Conservation (phyloP, 805 yeast genomes). For the Soucietia sequanensis region DNA sequence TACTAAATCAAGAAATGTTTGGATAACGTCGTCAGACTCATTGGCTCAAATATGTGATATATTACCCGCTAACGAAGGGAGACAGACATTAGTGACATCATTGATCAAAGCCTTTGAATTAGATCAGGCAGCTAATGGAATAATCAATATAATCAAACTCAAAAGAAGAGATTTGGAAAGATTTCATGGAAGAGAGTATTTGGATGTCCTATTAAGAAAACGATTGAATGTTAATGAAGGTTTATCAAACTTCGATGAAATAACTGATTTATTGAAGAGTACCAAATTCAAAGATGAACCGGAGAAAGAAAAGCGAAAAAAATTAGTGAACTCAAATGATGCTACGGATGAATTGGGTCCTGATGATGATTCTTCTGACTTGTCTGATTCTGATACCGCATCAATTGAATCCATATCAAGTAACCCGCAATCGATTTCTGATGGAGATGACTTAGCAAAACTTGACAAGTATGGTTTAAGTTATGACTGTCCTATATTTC, state of each 20-base stretch:
- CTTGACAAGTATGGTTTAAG: constrained; percentile 45
- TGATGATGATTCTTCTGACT: constrained; percentile 1
- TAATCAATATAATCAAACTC: constrained; percentile 24
- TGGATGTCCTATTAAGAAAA: constrained; percentile 36
- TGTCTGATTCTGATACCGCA: not conserved
- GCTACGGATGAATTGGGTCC: not conserved
- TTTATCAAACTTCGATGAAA: constrained; percentile 1
- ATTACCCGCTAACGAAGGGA: constrained; percentile 52
- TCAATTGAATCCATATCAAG: not conserved
- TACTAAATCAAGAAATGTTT: constrained; percentile 13
- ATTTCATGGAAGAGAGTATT: constrained; percentile 50
- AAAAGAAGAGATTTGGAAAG: constrained; percentile 36
- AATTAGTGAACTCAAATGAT: too few species aligned
- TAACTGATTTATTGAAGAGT: constrained; percentile 4
- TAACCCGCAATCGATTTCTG: not conserved
- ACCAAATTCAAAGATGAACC: too few species aligned
- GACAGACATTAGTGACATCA: constrained; percentile 45
- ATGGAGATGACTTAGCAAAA: constrained; percentile 5
- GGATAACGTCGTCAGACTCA: constrained; percentile 18
- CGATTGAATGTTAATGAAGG: constrained; percentile 15
- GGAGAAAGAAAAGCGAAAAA: too few species aligned
- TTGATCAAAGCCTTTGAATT: too few species aligned
- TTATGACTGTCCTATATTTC: constrained; percentile 67
- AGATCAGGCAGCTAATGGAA: constrained; percentile 17
- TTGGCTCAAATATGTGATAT: constrained; percentile 30